Base-by-base conservation (phyloP, 495 filamentous ascomycete genomes). In the Podospora sp. region DNA sequence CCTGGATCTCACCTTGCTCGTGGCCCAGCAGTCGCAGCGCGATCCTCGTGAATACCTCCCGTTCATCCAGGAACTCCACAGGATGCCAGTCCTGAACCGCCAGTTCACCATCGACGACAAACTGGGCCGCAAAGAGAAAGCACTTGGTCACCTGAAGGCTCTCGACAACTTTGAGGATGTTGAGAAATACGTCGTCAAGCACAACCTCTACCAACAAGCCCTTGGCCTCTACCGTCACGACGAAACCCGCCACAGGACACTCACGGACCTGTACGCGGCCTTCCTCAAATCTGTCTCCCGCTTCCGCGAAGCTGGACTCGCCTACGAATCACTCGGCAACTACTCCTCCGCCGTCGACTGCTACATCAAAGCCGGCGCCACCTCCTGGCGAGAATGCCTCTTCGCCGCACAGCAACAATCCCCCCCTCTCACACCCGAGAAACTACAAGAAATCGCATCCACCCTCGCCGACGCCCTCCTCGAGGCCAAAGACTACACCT, bases 31-130 rank as follows among this genome's bases (percentile, higher is more conserved):
- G 76, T 94, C 94, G 16, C 95, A 99, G 78, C 92, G 93, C 76
- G 95, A 99, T 69, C 95, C 95, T 18, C 83, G 94, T 68, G 95
- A 99, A 80, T 99, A 99, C 70, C 85, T 99, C 20, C 96, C 95
- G 16, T 97, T 97, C 77, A 85, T 98, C 51, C 92, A 96, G 73
- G 89, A 87, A 22, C 84, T 97, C 9, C 92, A 97, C 74, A 82
- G 89, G 60, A 82, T 95, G 73, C 77, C 89, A 0, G 79, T 85
- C 22, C 76, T 89, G 20, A 87, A 92, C 21, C 87, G 90, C 33
- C 85, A 88, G 51, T 97, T 91, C 69, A 87, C 88, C 50, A 97
- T 99, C 60, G 95, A 98, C 76, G 89, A 98, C 75, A 86, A 94
- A 68, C 87, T 99, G 5, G 84, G 84, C 6, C 88, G 92, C 14